Evolutionary conservation across 1,284 basidiomycete genomes (phyloP), one percentile per base, ranked within the genome.

Genomic region (Mixia osmundae): DNA sequence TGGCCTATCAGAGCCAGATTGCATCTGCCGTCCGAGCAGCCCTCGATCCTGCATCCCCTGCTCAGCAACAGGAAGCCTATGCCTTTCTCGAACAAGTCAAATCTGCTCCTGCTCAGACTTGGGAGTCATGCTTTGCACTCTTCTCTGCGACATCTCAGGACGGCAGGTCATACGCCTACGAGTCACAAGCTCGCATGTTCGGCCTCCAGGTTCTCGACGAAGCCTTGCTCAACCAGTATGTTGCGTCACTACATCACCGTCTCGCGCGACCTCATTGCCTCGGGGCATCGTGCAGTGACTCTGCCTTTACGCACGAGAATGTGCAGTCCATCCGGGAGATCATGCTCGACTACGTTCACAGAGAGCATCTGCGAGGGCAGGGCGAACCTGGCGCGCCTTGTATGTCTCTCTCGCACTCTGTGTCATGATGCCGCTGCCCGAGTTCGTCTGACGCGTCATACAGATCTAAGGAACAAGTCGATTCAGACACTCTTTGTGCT

Each of bases 401-500:
- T 78, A 53, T 55, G 77, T 64, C 12, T 16, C 24, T 27, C 14
- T 11, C 25, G 15, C 10, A 24, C 16, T 4, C 18, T 27, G 15
- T 32, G 10, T 12, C 21, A 18, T 14, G 16, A 12, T 4, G n/a
- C 19, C 16, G 8, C 25, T 9, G 6, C 12, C 9, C 18, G 33
- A 16, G 23, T 14, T 36, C 15, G 26, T 18, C 38, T 32, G 18
- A 33, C 18, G 25, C 25, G 14, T n/a, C n/a, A 19, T 22, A 8
- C 46, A 82, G 80, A 76, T 58, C 59, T 91, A 41, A 72, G 85
- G 53, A 99, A 99, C 66, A 97, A 97, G 59, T 79, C 95, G 55
- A 82, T 85, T 12, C 87, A 94, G 61, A 89, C 85, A n/a, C 65
- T 95, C 32, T 77, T 89, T 1, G 68, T 94, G 39, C 72, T 97